Base-by-base conservation (phyloP, 148 eudicot species). In the Tetragonia tetragonoides region DNA sequence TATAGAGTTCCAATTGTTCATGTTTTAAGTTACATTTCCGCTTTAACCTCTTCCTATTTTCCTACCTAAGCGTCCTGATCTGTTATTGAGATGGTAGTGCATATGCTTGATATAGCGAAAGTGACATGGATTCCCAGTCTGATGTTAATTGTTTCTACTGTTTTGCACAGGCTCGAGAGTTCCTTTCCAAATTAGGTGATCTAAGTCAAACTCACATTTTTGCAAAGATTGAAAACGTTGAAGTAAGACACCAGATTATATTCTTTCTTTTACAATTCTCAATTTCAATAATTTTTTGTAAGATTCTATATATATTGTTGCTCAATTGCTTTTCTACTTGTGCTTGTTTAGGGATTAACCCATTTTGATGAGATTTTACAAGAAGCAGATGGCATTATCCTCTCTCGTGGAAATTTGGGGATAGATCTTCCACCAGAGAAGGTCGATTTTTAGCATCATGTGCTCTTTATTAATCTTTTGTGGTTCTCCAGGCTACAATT, bases 381-480 rank as follows among this genome's bases (percentile, higher is more conserved):
- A 86, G 97, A 91, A 83, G 97, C 97, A 66, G 98, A 95, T 88
- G 98, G 98, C 53, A 92, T 95, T 78, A 95, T 95, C 66, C 95
- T 95, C 77, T 95, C 98, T 10, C 98, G 98, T 75, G 98, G 98
- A 80, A 95, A 92, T 86, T 91, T 95, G 88, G 98, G 98, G 24
- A 92, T 95, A 56, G 98, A 95, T 90, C 97, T 92, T 53, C 97
- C 98, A 75, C 95, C 97, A 3, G 96, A 95, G 85, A 95, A 95
- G 98, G 98, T 95, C 77, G 15, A 47, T 57, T 76, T 47, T 57
- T 20, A 34, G 12, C 21, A 34, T 34, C 47, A 10, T 9, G 3
- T 61, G n/a, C 46, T 40, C 38, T 9, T 68, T 21, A 40, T 40
- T 20, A 20, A 14, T 15, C 64, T 10, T 40, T 44, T 17, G 38